These are phyloP conservation scores for Penicillium crustosum DNA, from an alignment of 2,329 filamentous ascomycete species.

Conservation along the genomic window DNA sequence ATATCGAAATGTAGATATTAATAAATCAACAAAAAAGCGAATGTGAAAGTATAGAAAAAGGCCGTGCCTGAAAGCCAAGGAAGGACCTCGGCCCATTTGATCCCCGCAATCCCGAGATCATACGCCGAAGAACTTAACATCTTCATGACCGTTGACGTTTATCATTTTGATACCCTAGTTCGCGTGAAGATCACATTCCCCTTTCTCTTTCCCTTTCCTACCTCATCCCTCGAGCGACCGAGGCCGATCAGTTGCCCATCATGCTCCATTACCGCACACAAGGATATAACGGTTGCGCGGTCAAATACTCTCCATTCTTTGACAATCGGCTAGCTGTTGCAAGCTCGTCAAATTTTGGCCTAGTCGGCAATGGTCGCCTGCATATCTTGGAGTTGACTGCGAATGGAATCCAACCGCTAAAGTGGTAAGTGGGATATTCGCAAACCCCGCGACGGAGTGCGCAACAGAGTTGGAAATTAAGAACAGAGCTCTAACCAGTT, in stretches of 20 bases:
- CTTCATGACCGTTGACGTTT: neutral
- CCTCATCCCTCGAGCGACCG: constrained; percentile 4
- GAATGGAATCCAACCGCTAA: constrained; percentile 79
- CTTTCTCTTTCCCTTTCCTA: neutral
- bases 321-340: constrained; percentile 91
- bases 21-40: neutral
- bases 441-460: neutral
- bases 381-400: constrained; percentile 81
- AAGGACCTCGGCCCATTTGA: constrained; percentile 25
- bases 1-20: neutral
- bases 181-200: neutral
- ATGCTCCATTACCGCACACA: constrained; percentile 95
- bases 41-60: constrained; percentile 12
- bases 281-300: constrained; percentile 92
- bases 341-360: constrained; percentile 89
- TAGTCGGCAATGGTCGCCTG: constrained; percentile 91
- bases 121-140: constrained; percentile 11
- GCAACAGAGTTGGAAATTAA: neutral
- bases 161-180: constrained; percentile 12
- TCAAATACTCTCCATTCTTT: constrained; percentile 98
- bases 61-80: constrained; percentile 10
- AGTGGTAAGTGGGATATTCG: constrained; percentile 58
- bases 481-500: neutral
- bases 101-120: constrained; percentile 27
- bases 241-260: constrained; percentile 25